Percentiles rank a stretch among this genome's conserved stretches.
These are phyloP conservation scores for Termitomyces titanicus DNA, from an alignment of 768 basidiomycete species.

Conservation along the genomic window DNA sequence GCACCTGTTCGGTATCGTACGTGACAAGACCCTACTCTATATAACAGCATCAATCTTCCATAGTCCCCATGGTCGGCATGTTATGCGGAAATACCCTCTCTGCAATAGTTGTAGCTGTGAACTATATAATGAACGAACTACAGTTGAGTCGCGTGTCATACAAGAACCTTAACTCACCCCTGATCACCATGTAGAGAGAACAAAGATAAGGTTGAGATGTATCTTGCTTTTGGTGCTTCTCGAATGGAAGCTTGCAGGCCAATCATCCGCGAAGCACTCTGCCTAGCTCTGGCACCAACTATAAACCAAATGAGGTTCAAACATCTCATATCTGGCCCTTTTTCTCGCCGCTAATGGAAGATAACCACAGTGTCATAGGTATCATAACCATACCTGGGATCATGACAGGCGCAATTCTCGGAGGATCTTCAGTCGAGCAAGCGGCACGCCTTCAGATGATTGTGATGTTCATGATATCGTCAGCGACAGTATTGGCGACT, in stretches of 20 bases:
- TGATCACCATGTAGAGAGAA: conserved; percentile 53
- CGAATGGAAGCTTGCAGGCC: conserved; percentile 82
- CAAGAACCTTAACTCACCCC: neutral
- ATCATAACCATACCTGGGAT: conserved; percentile 83
- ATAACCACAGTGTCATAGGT: conserved; percentile 55
- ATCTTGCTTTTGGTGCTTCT: conserved; percentile 82
- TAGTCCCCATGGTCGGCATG: conserved; percentile 86
- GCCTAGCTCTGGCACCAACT: conserved; percentile 73
- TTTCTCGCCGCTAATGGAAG: neutral
- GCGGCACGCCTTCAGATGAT: conserved; percentile 88
- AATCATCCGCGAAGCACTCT: conserved; percentile 73
- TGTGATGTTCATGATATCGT: conserved; percentile 91
- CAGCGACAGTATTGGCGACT: conserved; percentile 68
- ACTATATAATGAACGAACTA: conserved; percentile 72
- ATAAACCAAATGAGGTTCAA: conserved; percentile 82
- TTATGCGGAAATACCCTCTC: conserved; percentile 78
- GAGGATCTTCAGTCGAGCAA: conserved; percentile 82
- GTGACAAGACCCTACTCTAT: neutral
- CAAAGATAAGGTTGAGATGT: conserved; percentile 79
- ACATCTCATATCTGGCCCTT: neutral
- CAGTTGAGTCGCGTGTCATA: conserved; percentile 51
- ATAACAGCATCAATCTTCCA: neutral
- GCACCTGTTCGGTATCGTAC: conserved; percentile 75
- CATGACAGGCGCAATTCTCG: conserved; percentile 92
- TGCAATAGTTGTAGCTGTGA: conserved; percentile 66